Evolutionary conservation across 345 rosid species (phyloP).

Genomic region (Citropsis articulata): DNA sequence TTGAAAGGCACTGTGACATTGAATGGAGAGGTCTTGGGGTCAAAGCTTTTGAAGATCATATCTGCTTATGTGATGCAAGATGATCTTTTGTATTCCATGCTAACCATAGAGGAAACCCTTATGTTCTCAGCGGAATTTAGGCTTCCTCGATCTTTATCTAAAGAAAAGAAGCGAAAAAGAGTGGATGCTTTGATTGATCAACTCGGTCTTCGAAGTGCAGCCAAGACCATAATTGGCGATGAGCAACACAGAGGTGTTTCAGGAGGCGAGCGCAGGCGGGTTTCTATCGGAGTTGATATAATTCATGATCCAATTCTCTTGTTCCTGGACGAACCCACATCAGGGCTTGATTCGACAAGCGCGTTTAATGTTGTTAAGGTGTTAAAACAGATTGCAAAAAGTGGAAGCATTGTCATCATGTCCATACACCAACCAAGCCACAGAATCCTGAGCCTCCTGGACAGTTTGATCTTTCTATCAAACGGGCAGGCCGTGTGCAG

Average conservation of each 20-base stretch:
- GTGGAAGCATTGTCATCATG: slow-evolving; percentile 91
- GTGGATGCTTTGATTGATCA: slow-evolving; percentile 90
- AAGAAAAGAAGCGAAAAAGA: slow-evolving; percentile 58
- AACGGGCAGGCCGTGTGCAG: slow-evolving; percentile 72
- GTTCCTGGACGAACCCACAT: slow-evolving; percentile 90
- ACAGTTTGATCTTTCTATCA: slow-evolving; percentile 72
- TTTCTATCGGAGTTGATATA: slow-evolving; percentile 72
- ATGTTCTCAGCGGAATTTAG: slow-evolving; percentile 95
- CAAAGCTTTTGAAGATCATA: slow-evolving; percentile 68
- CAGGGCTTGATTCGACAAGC: slow-evolving; percentile 89
- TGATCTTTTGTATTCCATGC: slow-evolving; percentile 87
- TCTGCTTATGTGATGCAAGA: slow-evolving; percentile 98
- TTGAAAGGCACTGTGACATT: slow-evolving; percentile 68
- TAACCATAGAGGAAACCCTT: slow-evolving; percentile 85
- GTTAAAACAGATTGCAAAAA: slow-evolving; percentile 73
- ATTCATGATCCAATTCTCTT: slow-evolving; percentile 84
- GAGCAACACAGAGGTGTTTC: slow-evolving; percentile 95
- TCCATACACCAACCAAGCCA: slow-evolving; percentile 93
- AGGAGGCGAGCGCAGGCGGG: slow-evolving; percentile 88
- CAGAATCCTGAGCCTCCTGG: slow-evolving; percentile 70
- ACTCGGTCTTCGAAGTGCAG: slow-evolving; percentile 70
- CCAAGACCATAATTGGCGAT: slow-evolving; percentile 85
- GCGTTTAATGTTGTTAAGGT: slow-evolving; percentile 94
- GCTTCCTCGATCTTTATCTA: slow-evolving; percentile 82
- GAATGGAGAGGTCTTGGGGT: slow-evolving; percentile 71